These are phyloP conservation scores for Logfia minima DNA, from an alignment of 129 eudicot genomes.

Conservation along the genomic window DNA sequence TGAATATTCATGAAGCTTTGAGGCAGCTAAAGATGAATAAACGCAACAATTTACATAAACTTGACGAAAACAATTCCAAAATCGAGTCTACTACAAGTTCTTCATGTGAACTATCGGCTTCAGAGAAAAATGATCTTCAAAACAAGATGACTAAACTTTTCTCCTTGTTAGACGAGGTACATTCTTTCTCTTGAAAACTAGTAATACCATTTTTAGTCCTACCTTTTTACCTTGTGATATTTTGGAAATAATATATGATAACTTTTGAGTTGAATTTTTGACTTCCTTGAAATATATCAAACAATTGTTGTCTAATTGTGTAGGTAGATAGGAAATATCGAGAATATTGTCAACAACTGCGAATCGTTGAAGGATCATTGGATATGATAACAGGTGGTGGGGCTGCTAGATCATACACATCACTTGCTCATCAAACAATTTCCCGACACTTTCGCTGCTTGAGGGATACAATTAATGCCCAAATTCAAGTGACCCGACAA, in stretches of 20 bases:
- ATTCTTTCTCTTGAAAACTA: background rate
- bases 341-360: constrained; percentile 66
- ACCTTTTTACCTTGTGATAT: background rate
- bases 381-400: constrained; percentile 72
- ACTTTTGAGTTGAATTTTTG: background rate
- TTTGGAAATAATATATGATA: background rate
- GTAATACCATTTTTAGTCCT: background rate
- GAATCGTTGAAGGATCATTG: constrained; percentile 61
- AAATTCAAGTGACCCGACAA: constrained; percentile 52
- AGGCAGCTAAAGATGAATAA: constrained; percentile 48
- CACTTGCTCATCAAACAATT: constrained; percentile 71
- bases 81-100: constrained; percentile 36
- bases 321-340: constrained; percentile 81
- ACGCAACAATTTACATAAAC: constrained; percentile 33
- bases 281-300: background rate
- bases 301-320: background rate
- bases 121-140: constrained; percentile 69
- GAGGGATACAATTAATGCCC: constrained; percentile 62
- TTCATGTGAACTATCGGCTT: constrained; percentile 53
- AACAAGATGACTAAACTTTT: constrained; percentile 66
- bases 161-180: constrained; percentile 82
- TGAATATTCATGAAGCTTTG: constrained; percentile 60
- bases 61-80: constrained; percentile 38
- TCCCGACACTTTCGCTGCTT: constrained; percentile 81
- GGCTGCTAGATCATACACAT: constrained; percentile 73